Percentiles rank a stretch among this genome's conserved stretches.
Evolutionary conservation across 768 basidiomycete species (phyloP).

Genomic region (Suillus spraguei): DNA sequence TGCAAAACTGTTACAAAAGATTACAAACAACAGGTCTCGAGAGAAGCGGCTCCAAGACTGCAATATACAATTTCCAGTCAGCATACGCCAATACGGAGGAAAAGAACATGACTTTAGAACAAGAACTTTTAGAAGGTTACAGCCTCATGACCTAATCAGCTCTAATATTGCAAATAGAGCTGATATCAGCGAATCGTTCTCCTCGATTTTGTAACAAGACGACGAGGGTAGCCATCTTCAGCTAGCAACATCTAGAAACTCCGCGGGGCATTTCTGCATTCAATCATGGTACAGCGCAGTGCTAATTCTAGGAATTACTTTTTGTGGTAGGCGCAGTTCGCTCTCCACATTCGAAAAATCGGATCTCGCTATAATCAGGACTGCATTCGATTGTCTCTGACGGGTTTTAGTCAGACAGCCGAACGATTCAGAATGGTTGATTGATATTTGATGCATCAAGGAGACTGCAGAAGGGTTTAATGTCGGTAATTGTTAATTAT

Average conservation of each 20-base stretch:
- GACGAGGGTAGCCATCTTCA: constrained; percentile 55
- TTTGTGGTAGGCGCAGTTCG: constrained; percentile 63
- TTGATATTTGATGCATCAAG: constrained; percentile 70
- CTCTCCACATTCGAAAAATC: constrained; percentile 46
- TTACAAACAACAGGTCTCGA: not conserved
- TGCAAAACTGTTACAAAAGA: not conserved
- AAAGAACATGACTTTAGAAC: constrained; percentile 1
- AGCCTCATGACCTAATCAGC: not conserved
- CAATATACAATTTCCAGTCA: not conserved
- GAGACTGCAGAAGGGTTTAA: constrained; percentile 80
- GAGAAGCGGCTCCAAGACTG: not conserved
- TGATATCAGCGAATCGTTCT: constrained; percentile 42
- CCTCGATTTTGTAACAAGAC: constrained; percentile 61
- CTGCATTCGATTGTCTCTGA: constrained; percentile 58
- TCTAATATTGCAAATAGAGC: constrained; percentile 16
- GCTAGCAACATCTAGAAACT: constrained; percentile 41
- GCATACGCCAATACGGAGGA: not conserved
- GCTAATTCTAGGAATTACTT: constrained; percentile 62
- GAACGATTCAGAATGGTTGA: constrained; percentile 70
- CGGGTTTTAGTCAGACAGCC: constrained; percentile 69
- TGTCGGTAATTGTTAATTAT: constrained; percentile 37
- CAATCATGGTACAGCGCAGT: constrained; percentile 26
- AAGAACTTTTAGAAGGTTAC: constrained; percentile 3
- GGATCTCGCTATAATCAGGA: constrained; percentile 34
- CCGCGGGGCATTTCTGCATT: constrained; percentile 22